Conservation (phyloP, 306 rosid genomes). For the Fragaria ananassa region DNA sequence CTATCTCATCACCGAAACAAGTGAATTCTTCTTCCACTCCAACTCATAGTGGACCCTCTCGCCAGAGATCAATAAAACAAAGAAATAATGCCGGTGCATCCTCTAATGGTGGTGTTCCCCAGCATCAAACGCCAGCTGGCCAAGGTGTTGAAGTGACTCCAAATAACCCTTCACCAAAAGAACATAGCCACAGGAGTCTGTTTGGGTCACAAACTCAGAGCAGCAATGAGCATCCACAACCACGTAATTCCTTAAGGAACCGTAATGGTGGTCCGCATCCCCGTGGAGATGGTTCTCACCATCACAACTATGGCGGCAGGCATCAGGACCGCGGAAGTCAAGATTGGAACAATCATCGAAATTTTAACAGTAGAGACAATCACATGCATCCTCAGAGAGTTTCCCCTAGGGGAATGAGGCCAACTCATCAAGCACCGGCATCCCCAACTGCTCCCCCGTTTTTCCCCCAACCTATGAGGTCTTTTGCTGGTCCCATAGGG, state of each 20-base stretch:
- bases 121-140: slow-evolving; percentile 39
- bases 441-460: slow-evolving; percentile 49
- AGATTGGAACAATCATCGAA: slow-evolving; percentile 64
- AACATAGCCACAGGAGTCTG: slow-evolving; percentile 53
- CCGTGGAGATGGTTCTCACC: slow-evolving; percentile 69
- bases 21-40: slow-evolving; percentile 26
- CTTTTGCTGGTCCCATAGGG: slow-evolving; percentile 55
- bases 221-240: slow-evolving; percentile 54
- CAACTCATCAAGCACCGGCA: slow-evolving; percentile 32
- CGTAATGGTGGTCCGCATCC: slow-evolving; percentile 62
- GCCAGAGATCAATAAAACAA: slow-evolving; percentile 48
- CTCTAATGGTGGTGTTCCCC: slow-evolving; percentile 49
- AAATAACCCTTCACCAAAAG: slow-evolving; percentile 46
- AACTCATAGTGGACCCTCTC: slow-evolving; percentile 37
- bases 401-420: slow-evolving; percentile 46
- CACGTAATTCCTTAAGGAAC: slow-evolving; percentile 47
- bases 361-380: slow-evolving; percentile 49
- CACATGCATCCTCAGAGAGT: slow-evolving; percentile 48
- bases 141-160: slow-evolving; percentile 36
- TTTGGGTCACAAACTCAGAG: slow-evolving; percentile 44
- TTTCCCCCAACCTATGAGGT: slow-evolving; percentile 43
- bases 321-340: slow-evolving; percentile 78
- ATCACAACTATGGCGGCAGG: slow-evolving; percentile 55
- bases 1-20: slow-evolving; percentile 52
- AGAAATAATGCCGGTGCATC: slow-evolving; percentile 41